Conservation (phyloP, 805 yeast genomes). For the Cyberlindnera mycetangii region DNA sequence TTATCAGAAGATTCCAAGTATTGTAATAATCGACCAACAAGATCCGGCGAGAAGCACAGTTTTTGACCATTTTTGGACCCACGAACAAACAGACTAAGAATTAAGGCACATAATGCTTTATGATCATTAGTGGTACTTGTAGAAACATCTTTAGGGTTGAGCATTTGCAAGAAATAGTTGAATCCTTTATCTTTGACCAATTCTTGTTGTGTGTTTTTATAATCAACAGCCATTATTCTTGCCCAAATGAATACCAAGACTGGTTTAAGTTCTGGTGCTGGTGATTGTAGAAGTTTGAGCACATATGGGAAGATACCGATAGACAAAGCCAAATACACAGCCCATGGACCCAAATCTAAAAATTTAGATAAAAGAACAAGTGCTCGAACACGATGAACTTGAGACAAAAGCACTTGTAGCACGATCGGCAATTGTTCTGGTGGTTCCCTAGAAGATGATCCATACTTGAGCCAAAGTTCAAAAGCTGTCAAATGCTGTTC, state of each 20-base stretch:
- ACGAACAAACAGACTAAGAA: slow-evolving; percentile 77
- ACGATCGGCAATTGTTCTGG: slow-evolving; percentile 96
- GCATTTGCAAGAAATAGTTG: slow-evolving; percentile 78
- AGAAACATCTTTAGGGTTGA: slow-evolving; percentile 44
- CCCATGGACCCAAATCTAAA: slow-evolving; percentile 96
- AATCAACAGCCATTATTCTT: slow-evolving; percentile 93
- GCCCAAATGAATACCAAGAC: slow-evolving; percentile 97
- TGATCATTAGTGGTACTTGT: slow-evolving; percentile 53
- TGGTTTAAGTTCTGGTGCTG: slow-evolving; percentile 93
- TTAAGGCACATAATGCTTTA: slow-evolving; percentile 93
- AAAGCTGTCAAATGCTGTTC: slow-evolving; percentile 96
- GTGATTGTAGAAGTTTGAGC: slow-evolving; percentile 82
- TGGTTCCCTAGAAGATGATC: slow-evolving; percentile 76
- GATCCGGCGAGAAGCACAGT: slow-evolving; percentile 69
- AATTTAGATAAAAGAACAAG: slow-evolving; percentile 79
- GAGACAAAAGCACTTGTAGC: slow-evolving; percentile 86
- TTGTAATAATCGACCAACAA: slow-evolving; percentile 61
- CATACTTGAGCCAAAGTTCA: slow-evolving; percentile 93
- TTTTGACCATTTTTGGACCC: slow-evolving; percentile 80
- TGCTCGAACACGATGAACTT: slow-evolving; percentile 90
- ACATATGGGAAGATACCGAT: slow-evolving; percentile 97
- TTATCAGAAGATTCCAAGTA: slow-evolving; percentile 73
- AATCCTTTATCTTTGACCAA: slow-evolving; percentile 88
- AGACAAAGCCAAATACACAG: slow-evolving; percentile 86
- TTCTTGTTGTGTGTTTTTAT: slow-evolving; percentile 86